Evolutionary conservation across 1,284 basidiomycete genomes (phyloP), one percentile per base, ranked within the genome.

Genomic region (Golubevia sp.): DNA sequence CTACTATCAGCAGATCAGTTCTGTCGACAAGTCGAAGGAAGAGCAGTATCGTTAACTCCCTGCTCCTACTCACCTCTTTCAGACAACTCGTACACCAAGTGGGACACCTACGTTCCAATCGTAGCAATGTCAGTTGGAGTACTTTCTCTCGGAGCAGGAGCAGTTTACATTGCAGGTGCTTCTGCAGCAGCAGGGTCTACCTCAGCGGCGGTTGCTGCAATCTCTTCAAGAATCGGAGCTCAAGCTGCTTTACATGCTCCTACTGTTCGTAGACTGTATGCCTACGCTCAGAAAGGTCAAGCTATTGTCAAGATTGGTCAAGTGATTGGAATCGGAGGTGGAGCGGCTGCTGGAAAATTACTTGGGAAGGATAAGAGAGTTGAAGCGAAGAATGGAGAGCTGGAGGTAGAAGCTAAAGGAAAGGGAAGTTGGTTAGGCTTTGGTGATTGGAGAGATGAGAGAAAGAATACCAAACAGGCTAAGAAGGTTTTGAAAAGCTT

Each of bases 281-380:
- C 68, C 58, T 74, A 74, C 26, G 75, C 75, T 0, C 57, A 59
- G 5, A 67, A 72, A n/a, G 74, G 71, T 4, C 71, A 77, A 56
- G 64, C 61, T 0, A 66, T 72, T 3, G 75, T 70, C 18, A 66
- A 70, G 51, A 64, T 77, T 30, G 75, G 74, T 2, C 68, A 77
- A 49, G 67, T 77, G 2, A 57, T 77, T 0, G 75, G 75, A 0
- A 72, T 77, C 27, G 75, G 75, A 25, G 74, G 74, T 6, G 72
- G 72, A 11, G 73, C 72, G 4, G 30, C 11, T 5, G 50, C 55
- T 18, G 61, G 63, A 4, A 62, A 56, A 20, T 53, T 44, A 23
- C n/a, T 61, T 38, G 63, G 55, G n/a, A 63, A 62, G 48, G 44
- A 48, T 21, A 30, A 62, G n/a, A 58, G 13, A 26, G n/a, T 23